Evolutionary conservation across 176 grass and related monocot species (phyloP).

Genomic region (Chrysopogon serrulatus): DNA sequence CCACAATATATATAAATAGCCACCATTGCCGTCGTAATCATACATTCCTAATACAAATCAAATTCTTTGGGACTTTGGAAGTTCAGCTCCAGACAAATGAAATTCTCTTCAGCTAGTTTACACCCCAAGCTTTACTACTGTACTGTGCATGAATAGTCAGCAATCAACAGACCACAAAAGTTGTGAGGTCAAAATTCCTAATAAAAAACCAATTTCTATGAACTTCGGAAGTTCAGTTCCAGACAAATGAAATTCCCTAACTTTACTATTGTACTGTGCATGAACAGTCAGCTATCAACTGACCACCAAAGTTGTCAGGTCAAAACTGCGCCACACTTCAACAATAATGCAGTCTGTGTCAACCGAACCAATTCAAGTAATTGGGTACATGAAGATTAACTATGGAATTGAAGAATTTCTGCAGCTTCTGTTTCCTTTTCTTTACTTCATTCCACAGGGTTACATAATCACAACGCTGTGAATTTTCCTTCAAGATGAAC

Average conservation of each 20-base stretch:
- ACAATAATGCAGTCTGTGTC: not conserved
- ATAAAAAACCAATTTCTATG: not conserved
- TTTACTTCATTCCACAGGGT: not conserved
- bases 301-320: not conserved
- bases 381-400: not conserved
- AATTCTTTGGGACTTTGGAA: not conserved
- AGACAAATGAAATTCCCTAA: not conserved
- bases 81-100: not conserved
- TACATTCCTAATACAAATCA: not conserved
- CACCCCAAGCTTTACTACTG: not conserved
- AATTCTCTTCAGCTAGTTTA: not conserved
- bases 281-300: not conserved
- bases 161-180: not conserved
- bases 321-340: not conserved
- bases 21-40: not conserved
- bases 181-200: not conserved
- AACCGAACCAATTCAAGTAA: not conserved
- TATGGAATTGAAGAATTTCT: not conserved
- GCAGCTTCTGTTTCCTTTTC: not conserved
- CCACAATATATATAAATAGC: not conserved
- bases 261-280: not conserved
- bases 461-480: conserved; percentile 20
- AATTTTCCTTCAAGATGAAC: too few species aligned
- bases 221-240: not conserved
- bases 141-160: not conserved